These are phyloP conservation scores for Acorus gramineus DNA, from an alignment of 106 monocot species.

Conservation along the genomic window DNA sequence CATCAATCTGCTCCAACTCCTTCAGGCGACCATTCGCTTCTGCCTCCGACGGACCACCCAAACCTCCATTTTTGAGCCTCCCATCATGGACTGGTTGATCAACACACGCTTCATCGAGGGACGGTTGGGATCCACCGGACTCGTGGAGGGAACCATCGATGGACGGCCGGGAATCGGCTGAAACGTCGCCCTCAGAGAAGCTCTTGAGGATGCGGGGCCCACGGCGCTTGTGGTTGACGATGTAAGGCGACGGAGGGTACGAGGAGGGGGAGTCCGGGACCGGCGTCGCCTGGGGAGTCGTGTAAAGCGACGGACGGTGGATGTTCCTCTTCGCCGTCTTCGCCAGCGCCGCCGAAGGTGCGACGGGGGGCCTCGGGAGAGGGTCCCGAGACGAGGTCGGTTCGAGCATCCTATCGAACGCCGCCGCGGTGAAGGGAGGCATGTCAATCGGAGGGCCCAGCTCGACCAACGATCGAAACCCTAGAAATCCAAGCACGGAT, in stretches of 20 bases:
- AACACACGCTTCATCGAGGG: background rate
- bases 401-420: constrained; percentile 49
- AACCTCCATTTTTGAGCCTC: constrained; percentile 1
- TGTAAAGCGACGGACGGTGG: constrained; percentile 35
- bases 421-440: constrained; percentile 46
- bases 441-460: constrained; percentile 6
- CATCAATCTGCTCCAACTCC: background rate
- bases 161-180: background rate
- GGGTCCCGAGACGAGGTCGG: constrained; percentile 25
- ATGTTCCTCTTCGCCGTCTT: constrained; percentile 8
- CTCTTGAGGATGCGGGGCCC: background rate
- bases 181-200: background rate
- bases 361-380: constrained; percentile 1
- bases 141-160: background rate
- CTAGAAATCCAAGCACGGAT: too few relatives aligned
- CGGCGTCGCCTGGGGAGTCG: constrained; percentile 36
- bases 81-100: background rate
- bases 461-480: too few relatives aligned
- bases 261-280: constrained; percentile 40
- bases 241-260: constrained; percentile 33
- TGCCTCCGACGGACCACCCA: background rate
- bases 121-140: background rate
- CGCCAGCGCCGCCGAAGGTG: constrained; percentile 3
- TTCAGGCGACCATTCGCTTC: too few relatives aligned
- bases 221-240: constrained; percentile 52